phyloP scores from a whole-genome alignment of 306 rosid genomes.

The Rosa lucieae region DNA sequence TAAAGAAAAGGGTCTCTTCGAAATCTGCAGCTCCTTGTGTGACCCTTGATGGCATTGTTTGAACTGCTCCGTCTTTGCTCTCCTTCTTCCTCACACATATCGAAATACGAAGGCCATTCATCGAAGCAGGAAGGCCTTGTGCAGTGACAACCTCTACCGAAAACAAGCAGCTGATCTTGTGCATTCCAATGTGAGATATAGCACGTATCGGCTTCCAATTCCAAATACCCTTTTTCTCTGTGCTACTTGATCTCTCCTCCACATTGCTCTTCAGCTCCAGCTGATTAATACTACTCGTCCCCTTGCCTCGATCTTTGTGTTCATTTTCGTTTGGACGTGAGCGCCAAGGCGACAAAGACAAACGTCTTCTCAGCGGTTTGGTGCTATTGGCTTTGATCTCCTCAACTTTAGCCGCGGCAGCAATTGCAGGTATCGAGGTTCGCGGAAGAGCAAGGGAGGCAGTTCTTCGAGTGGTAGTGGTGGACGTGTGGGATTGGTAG shows the following conservation, averaged over 20 bases:
- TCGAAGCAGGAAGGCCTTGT: constrained; percentile 89
- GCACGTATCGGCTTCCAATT: constrained; percentile 94
- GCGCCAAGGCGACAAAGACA: constrained; percentile 95
- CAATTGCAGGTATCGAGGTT: constrained; percentile 46
- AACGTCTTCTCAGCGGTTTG: constrained; percentile 53
- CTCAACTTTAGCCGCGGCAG: constrained; percentile 24
- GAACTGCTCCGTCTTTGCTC: constrained; percentile 89
- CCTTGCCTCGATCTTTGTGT: constrained; percentile 15
- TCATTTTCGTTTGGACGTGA: constrained; percentile 50
- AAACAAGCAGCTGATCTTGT: constrained; percentile 76
- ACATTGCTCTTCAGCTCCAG: constrained; percentile 34
- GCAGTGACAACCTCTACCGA: constrained; percentile 80
- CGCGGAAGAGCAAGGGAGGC: constrained; percentile 91
- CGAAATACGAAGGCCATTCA: constrained; percentile 85
- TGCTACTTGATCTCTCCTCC: constrained; percentile 33
- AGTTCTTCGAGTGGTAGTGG: constrained; percentile 58
- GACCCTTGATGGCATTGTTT: constrained; percentile 93
- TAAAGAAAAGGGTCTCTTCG: constrained; percentile 87
- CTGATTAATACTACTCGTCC: constrained; percentile 9
- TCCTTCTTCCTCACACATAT: constrained; percentile 88
- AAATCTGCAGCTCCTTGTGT: constrained; percentile 93
- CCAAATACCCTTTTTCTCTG: constrained; percentile 85
- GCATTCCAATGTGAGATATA: constrained; percentile 84
- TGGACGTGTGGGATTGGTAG: constrained; percentile 58
- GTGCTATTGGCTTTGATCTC: constrained; percentile 22